Evolutionary conservation across 495 filamentous ascomycete genomes (phyloP).

Genomic region (Hypoxylon trugodes): DNA sequence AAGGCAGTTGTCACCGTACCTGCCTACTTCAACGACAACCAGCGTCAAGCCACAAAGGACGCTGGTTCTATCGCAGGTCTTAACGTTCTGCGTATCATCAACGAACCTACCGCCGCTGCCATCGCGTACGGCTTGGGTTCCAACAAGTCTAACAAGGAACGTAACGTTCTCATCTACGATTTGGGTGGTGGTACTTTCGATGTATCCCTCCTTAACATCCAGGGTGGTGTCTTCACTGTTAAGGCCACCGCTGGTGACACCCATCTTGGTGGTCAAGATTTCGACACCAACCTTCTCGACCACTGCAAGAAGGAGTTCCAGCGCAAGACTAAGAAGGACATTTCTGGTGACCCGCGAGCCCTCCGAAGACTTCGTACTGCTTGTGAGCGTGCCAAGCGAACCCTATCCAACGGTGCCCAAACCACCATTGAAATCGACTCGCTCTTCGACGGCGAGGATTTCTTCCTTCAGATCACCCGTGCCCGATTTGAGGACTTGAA

Average conservation of each 20-base stretch:
- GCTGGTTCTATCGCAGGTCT: slow-evolving; percentile 96
- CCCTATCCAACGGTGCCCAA: slow-evolving; percentile 94
- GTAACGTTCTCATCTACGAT: slow-evolving; percentile 99
- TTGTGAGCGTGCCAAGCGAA: slow-evolving; percentile 99
- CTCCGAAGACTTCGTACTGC: slow-evolving; percentile 97
- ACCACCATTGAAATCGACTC: slow-evolving; percentile 99
- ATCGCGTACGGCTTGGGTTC: slow-evolving; percentile 96
- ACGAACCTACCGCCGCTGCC: slow-evolving; percentile 97
- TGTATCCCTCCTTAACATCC: slow-evolving; percentile 98
- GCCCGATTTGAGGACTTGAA: slow-evolving; percentile 99
- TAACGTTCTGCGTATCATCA: slow-evolving; percentile 99
- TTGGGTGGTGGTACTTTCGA: slow-evolving; percentile 99
- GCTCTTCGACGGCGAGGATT: slow-evolving; percentile 96
- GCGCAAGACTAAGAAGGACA: slow-evolving; percentile 83
- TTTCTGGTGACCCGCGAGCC: slow-evolving; percentile 90
- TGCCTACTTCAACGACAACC: slow-evolving; percentile 99
- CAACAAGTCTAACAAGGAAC: slow-evolving; percentile 94
- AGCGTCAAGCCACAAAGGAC: slow-evolving; percentile 99
- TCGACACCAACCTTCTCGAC: slow-evolving; percentile 96
- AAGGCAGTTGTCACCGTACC: slow-evolving; percentile 98
- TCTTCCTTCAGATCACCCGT: slow-evolving; percentile 99
- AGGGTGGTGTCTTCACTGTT: slow-evolving; percentile 99
- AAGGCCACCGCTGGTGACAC: slow-evolving; percentile 99
- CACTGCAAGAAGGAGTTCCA: slow-evolving; percentile 97
- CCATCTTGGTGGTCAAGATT: slow-evolving; percentile 98